Percentiles rank a stretch among this genome's conserved stretches.
Conservation (phyloP, 257 asterid genomes). For the Solanum chilense region DNA sequence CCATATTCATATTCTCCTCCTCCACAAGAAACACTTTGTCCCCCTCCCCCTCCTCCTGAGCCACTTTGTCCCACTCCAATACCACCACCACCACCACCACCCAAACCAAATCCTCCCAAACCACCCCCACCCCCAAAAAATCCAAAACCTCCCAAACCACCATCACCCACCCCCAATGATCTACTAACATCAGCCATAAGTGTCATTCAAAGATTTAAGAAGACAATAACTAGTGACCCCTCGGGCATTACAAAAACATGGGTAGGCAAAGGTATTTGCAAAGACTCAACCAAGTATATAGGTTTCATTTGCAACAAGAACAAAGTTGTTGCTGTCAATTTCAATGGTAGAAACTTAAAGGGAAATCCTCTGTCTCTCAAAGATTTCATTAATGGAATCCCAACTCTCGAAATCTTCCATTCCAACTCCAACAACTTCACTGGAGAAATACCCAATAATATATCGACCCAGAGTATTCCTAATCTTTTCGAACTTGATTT, state of each 20-base stretch:
- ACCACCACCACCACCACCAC: neutral
- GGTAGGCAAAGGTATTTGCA: conserved; percentile 31
- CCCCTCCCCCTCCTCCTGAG: neutral
- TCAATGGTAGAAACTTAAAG: conserved; percentile 15
- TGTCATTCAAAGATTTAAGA: conserved; percentile 19
- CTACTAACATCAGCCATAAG: neutral
- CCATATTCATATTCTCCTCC: too few species aligned
- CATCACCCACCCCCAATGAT: neutral
- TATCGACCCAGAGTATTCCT: neutral
- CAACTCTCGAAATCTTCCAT: conserved; percentile 36
- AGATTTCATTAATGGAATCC: conserved; percentile 12
- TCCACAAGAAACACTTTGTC: neutral
- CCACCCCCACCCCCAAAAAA: neutral
- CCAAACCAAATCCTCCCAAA: neutral
- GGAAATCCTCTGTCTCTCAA: neutral
- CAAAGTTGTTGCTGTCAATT: conserved; percentile 29
- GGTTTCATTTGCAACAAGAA: conserved; percentile 46
- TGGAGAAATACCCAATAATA: conserved; percentile 17
- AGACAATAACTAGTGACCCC: conserved; percentile 15
- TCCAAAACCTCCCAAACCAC: neutral
- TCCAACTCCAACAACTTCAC: conserved; percentile 42
- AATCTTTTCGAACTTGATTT: conserved; percentile 48
- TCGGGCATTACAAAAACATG: conserved; percentile 11
- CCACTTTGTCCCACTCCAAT: neutral
- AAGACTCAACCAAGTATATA: conserved; percentile 18